phyloP scores from a whole-genome alignment of 352 stramenopile genomes.

The Phytopythium cucurbitacearum region DNA sequence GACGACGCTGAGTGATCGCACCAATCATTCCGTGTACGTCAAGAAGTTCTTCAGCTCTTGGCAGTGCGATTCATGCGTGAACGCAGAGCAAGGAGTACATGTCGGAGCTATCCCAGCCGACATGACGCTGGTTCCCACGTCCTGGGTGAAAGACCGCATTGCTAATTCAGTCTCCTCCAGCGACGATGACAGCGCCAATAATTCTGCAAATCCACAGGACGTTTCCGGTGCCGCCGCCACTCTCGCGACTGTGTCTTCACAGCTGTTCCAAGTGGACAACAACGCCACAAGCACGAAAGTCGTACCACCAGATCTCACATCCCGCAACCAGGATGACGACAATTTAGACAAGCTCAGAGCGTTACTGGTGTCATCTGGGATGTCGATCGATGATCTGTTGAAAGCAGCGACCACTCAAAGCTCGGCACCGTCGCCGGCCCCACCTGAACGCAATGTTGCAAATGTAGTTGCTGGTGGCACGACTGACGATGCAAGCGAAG shows the following conservation, averaged over 20 bases:
- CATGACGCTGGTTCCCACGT: slow-evolving; percentile 45
- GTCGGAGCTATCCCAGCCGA: slow-evolving; percentile 25
- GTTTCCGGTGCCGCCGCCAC: neutral
- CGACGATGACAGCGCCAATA: neutral
- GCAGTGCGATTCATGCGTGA: slow-evolving; percentile 56
- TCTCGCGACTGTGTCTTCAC: neutral
- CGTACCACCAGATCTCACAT: neutral
- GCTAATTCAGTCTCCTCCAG: neutral
- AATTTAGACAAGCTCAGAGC: slow-evolving; percentile 59
- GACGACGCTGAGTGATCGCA: slow-evolving; percentile 78
- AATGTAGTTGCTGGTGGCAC: too few species aligned
- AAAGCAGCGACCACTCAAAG: slow-evolving; percentile 41
- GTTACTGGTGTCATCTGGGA: slow-evolving; percentile 49
- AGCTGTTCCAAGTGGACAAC: neutral
- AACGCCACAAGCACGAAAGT: neutral
- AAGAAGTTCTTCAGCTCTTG: slow-evolving; percentile 83
- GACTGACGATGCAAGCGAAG: too few species aligned
- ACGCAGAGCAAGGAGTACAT: neutral
- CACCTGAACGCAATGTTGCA: too few species aligned
- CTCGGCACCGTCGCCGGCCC: neutral
- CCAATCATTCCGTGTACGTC: slow-evolving; percentile 72
- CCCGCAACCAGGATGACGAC: slow-evolving; percentile 3
- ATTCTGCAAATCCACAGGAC: slow-evolving; percentile 20
- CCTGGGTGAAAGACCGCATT: slow-evolving; percentile 20
- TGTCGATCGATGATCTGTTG: slow-evolving; percentile 73